Evolutionary conservation across 1,284 basidiomycete genomes (phyloP).

Genomic region (Tilletiopsis washingtonensis): DNA sequence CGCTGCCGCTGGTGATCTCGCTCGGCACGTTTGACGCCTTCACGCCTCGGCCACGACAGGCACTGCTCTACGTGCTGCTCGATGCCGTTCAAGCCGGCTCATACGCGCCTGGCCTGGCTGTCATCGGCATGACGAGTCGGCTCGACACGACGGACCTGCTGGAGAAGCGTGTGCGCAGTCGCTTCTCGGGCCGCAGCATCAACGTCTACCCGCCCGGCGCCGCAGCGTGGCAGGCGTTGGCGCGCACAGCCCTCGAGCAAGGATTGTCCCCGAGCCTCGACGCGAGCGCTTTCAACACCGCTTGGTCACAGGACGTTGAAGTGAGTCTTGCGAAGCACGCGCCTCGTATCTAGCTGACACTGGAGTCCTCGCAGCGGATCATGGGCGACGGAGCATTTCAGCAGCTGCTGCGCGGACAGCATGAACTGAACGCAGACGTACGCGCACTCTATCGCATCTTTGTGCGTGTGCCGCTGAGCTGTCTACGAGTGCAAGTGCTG

Average conservation of each 20-base stretch:
- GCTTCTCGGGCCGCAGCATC: constrained; percentile 40
- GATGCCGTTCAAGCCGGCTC: constrained; percentile 43
- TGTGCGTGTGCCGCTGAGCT: no score
- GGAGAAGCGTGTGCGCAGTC: constrained; percentile 44
- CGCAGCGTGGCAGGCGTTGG: neutral
- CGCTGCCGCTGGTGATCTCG: constrained; percentile 29
- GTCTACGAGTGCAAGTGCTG: no score
- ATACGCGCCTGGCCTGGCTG: constrained; percentile 35
- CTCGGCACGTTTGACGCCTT: constrained; percentile 42
- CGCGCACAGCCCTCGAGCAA: neutral
- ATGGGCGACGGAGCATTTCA: neutral
- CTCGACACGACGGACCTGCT: constrained; percentile 38
- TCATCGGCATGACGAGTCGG: constrained; percentile 33
- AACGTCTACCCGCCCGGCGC: constrained; percentile 25
- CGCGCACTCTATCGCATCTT: neutral
- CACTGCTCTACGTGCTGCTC: constrained; percentile 42
- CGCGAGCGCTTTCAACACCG: neutral
- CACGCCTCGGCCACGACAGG: constrained; percentile 33
- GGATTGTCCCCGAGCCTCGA: neutral
- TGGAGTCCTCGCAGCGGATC: neutral
- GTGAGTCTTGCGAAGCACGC: neutral
- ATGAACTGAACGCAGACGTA: neutral
- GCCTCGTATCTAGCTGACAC: neutral
- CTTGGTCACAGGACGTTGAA: constrained; percentile 18
- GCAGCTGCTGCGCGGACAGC: neutral